A percentile compares a stretch with the other conserved stretches of the same genome.
These are phyloP conservation scores for Melaleuca quinquenervia DNA, from an alignment of 345 rosid genomes.

Conservation along the genomic window DNA sequence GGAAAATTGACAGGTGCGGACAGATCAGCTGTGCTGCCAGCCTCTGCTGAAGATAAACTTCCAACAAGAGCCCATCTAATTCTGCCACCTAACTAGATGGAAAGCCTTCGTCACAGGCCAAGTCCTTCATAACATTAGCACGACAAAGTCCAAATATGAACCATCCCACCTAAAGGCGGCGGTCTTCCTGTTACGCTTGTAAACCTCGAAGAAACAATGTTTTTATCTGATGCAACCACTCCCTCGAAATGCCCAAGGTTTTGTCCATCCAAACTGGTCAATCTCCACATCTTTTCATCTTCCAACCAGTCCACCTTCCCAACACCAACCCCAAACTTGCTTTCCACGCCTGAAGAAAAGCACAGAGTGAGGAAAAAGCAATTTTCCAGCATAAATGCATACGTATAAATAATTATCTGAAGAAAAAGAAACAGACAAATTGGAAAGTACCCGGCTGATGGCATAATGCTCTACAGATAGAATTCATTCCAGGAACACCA, in stretches of 20 bases:
- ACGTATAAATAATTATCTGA: constrained; percentile 5
- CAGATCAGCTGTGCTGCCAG: neutral
- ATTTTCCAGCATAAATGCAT: neutral
- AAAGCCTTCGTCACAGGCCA: neutral
- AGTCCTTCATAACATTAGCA: neutral
- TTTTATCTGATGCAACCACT: constrained; percentile 67
- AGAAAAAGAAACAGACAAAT: neutral
- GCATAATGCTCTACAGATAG: constrained; percentile 60
- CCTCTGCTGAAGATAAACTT: neutral
- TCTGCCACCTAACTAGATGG: neutral
- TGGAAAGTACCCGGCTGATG: constrained; percentile 36
- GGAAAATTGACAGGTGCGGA: neutral
- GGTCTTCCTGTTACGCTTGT: constrained; percentile 40
- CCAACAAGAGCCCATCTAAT: neutral
- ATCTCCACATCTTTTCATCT: constrained; percentile 43
- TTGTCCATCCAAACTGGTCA: constrained; percentile 51
- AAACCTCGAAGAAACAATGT: constrained; percentile 50
- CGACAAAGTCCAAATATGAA: neutral
- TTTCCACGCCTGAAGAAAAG: constrained; percentile 41
- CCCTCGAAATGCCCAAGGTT: constrained; percentile 50
- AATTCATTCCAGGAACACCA: constrained; percentile 80
- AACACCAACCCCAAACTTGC: constrained; percentile 52
- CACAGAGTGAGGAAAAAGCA: neutral
- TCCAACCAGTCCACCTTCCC: constrained; percentile 67
- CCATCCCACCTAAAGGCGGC: constrained; percentile 53